Percentiles rank a stretch among this genome's conserved stretches.
phyloP scores from a whole-genome alignment of 2,329 filamentous ascomycete species.

The Exophiala phaeomuriformis region DNA sequence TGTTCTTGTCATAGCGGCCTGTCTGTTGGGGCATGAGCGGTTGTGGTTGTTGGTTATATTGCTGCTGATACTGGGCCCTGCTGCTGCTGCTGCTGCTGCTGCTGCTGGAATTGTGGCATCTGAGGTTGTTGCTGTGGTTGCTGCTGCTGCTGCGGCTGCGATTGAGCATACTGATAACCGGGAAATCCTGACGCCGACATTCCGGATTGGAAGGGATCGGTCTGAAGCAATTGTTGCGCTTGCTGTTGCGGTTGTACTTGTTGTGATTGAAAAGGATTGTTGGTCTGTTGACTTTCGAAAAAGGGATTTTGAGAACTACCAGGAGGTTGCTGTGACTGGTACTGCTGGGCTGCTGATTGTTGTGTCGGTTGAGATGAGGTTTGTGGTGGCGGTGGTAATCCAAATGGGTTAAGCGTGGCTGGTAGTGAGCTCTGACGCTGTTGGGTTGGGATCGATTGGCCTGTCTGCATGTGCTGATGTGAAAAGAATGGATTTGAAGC shows the following conservation, averaged over 20 bases:
- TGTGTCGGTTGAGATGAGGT: constrained; percentile 7
- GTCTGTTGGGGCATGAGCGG: constrained; percentile 36
- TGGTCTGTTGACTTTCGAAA: constrained; percentile 25
- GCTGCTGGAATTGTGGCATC: constrained; percentile 13
- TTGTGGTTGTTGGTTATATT: constrained; percentile 20
- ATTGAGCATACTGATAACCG: constrained; percentile 22
- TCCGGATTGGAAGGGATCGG: not conserved
- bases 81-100: constrained; percentile 2
- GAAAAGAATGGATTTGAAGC: constrained; percentile 24
- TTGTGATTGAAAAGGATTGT: constrained; percentile 19
- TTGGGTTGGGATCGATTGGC: constrained; percentile 19
- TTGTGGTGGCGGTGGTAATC: constrained; percentile 20
- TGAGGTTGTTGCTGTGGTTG: constrained; percentile 1
- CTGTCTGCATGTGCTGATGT: constrained; percentile 7
- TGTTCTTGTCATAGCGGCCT: constrained; percentile 40
- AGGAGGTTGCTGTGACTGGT: constrained; percentile 17
- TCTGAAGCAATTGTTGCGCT: constrained; percentile 15
- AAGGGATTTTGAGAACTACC: constrained; percentile 21
- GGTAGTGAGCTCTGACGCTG: constrained; percentile 17
- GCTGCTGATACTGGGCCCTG: constrained; percentile 14
- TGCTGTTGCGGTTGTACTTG: constrained; percentile 10
- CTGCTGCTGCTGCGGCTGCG: constrained; percentile 9
- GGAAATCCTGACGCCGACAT: constrained; percentile 9
- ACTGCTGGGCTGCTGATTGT: constrained; percentile 16
- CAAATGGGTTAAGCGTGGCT: constrained; percentile 25